Evolutionary conservation across 129 eudicot genomes (phyloP), one percentile per base, ranked within the genome.

Genomic region (Tanacetum coccineum): DNA sequence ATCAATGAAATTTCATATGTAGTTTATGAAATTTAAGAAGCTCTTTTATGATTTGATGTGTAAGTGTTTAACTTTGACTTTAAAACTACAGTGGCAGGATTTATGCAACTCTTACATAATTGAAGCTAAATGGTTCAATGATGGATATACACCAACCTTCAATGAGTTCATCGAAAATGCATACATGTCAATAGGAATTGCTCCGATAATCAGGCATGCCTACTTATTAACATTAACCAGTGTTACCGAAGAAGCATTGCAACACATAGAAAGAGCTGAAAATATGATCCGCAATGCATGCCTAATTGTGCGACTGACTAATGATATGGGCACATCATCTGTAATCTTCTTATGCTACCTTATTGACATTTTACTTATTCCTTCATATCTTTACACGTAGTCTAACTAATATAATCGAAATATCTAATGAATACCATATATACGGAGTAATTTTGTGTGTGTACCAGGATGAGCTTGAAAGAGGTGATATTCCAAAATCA

Each of bases 251-350:
- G 78, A 80, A n/a, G 71, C 74, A 11, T 52, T 72, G 59, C 57
- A 83, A 45, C 39, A 70, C 8, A 66, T 80, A 10, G 59, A 19
- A 63, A 59, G 61, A 49, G 71, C 74, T 48, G 78, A 66, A 59
- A 53, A 75, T 42, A 21, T 75, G 10, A 20, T 80, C 61, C 79
- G 68, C 3, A 58, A 44, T 20, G 74, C 86, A 10, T 63, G 75
- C 1, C 45, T 67, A 25, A 69, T 83, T 44, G 18, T 83, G 57
- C 45, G 89, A 30, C 80, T 83, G 18, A 66, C 74, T 19, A 59
- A 86, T 69, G 93, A 86, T 15, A 42, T 86, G 52, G 86, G 66
- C 74, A 86, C 93, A 71, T 80, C 84, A 17, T 40, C 79, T 28
- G 87, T 81, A 73, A 71, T 20, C 32, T 55, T 55, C 52, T 48